These are phyloP conservation scores for Russula compacta DNA, from an alignment of 768 basidiomycete genomes.

Conservation along the genomic window DNA sequence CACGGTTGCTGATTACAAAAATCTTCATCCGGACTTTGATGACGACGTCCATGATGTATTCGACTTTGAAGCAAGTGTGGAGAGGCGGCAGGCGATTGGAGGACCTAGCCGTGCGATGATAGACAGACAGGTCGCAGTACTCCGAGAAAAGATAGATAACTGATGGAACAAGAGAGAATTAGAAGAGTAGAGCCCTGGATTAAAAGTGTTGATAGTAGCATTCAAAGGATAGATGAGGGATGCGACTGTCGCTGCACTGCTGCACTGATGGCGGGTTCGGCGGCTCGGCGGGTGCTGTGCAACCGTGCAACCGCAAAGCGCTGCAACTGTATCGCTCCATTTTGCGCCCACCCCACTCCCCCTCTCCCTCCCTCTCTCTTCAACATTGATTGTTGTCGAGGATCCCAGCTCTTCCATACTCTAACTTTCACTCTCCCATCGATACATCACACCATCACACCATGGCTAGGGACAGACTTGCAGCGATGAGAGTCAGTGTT, in stretches of 20 bases:
- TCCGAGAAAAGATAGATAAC: constrained; percentile 48
- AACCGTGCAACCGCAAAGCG: neutral
- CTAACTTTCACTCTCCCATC: neutral
- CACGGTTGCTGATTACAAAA: constrained; percentile 68
- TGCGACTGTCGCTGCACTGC: too few species aligned
- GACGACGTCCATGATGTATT: constrained; percentile 81
- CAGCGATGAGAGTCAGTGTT: constrained; percentile 68
- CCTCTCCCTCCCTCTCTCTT: neutral
- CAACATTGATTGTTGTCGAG: constrained; percentile 23
- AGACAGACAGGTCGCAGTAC: constrained; percentile 70
- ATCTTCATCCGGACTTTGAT: constrained; percentile 64
- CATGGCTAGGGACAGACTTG: constrained; percentile 89
- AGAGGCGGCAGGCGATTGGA: constrained; percentile 85
- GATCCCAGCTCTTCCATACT: neutral
- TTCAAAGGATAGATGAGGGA: too few species aligned
- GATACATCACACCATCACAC: constrained; percentile 21
- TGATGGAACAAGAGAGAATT: neutral
- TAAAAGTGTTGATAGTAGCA: too few species aligned
- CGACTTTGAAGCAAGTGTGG: constrained; percentile 92
- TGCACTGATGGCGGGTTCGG: neutral
- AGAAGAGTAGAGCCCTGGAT: neutral
- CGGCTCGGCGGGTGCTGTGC: constrained; percentile 4
- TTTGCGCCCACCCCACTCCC: too few species aligned
- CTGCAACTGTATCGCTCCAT: too few species aligned
- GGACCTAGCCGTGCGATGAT: constrained; percentile 84